Evolutionary conservation across 257 asterid species (phyloP).

Genomic region (Ilex aquifolium): DNA sequence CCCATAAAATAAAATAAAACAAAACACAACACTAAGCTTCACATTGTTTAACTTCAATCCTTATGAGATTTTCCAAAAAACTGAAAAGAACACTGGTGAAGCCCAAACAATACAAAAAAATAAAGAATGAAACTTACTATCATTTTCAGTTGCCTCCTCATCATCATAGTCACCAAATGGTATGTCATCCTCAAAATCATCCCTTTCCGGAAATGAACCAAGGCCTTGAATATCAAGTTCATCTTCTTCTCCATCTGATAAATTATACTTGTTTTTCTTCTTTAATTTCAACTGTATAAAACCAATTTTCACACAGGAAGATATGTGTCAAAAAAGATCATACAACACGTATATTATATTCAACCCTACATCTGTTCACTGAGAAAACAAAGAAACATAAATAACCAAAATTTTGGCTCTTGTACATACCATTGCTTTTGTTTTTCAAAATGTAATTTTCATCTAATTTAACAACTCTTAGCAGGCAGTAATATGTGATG

Average conservation of each 20-base stretch:
- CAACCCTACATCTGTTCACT: no score
- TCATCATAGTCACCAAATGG: conserved; percentile 62
- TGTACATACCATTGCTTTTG: no score
- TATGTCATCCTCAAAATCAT: conserved; percentile 80
- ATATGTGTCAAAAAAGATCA: no score
- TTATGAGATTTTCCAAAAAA: not conserved
- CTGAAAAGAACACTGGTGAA: not conserved
- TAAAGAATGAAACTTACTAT: conserved; percentile 31
- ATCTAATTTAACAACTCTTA: no score
- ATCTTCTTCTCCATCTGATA: conserved; percentile 94
- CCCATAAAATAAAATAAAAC: not conserved
- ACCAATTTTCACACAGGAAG: no score
- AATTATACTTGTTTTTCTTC: conserved; percentile 65
- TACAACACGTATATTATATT: no score
- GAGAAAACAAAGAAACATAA: no score
- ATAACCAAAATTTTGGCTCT: no score
- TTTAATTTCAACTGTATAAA: conserved; percentile 51
- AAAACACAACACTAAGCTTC: not conserved
- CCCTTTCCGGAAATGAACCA: conserved; percentile 44
- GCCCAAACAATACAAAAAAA: not conserved
- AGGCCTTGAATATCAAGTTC: conserved; percentile 48
- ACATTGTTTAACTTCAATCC: no score
- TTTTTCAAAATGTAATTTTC: no score
- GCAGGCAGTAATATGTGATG: no score
- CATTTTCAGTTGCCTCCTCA: conserved; percentile 23